phyloP scores from a whole-genome alignment of 2,329 filamentous ascomycete species.

The Plenodomus lindquistii region DNA sequence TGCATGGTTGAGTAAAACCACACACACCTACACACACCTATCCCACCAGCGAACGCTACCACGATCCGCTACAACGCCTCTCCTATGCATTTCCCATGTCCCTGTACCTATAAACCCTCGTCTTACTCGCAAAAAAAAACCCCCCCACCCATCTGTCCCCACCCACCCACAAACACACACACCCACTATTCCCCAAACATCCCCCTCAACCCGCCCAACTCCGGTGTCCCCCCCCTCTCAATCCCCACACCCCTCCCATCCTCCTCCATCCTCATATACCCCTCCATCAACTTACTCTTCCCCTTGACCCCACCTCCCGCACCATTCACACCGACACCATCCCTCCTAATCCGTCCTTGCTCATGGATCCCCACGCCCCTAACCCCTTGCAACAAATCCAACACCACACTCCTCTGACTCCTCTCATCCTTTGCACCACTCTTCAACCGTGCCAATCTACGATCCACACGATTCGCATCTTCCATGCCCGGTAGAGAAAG shows the following conservation, averaged over 20 bases:
- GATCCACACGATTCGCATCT: constrained; percentile 63
- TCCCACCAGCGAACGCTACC: too few relatives aligned
- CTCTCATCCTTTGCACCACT: constrained; percentile 60
- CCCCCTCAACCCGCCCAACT: constrained; percentile 50
- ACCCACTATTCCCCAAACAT: constrained; percentile 43
- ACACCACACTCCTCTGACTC: constrained; percentile 76
- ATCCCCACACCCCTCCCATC: constrained; percentile 27
- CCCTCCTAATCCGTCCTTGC: constrained; percentile 74
- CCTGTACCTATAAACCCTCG: too few relatives aligned
- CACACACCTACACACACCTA: too few relatives aligned
- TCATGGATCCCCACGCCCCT: constrained; percentile 92
- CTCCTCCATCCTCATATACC: constrained; percentile 50
- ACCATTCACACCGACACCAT: constrained; percentile 43
- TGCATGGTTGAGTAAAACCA: too few relatives aligned
- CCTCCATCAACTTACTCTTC: constrained; percentile 41
- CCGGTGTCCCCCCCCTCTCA: constrained; percentile 45
- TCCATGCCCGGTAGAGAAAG: constrained; percentile 78
- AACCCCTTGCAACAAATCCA: constrained; percentile 83
- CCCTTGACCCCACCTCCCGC: constrained; percentile 44
- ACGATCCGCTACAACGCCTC: too few relatives aligned
- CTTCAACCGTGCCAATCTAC: constrained; percentile 48
- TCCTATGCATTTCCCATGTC: too few relatives aligned
- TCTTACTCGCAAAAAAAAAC: too few relatives aligned
- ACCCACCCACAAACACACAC: too few relatives aligned
- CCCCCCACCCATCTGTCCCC: too few relatives aligned